Base-by-base conservation (phyloP, 257 asterid species). In the Solanum pinnatisectum region DNA sequence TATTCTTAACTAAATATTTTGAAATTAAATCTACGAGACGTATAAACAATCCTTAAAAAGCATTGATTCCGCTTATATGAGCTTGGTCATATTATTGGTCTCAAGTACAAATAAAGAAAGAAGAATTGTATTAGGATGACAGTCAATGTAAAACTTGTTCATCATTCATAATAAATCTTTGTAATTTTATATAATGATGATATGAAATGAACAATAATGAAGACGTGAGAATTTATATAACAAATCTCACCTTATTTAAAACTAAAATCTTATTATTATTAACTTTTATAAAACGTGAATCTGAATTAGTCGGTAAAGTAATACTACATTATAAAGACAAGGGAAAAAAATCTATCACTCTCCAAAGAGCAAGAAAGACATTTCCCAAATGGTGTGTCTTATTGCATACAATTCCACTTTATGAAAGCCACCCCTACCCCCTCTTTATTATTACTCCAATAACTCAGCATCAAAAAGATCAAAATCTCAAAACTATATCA, bases 331-430 rank as follows among this genome's bases (percentile, higher is more conserved):
- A 78, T 25, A 8, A 4, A 16, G 84, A 25, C 25, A 8, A 25
- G 9, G 40, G 13, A 0, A 1, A 0, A 12, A 52, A 52, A 52
- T 52, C 20, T 85, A 30, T 5, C 52, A 85, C 63, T 76, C 87
- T 6, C 84, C 70, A 88, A 33, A 84, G 85, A 60, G 83, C 92
- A 83, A 87, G 68, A 70, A 73, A 74, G 88, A 91, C 91, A 89
- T 4, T 12, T 25, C 39, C 25, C 73, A 68, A 68, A 4, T 79
- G 65, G 87, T 73, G 87, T 79, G 70, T 86, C 85, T 40, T 22
- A 7, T 65, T 89, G 63, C 90, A 42, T 90, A 84, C 68, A 82
- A 76, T 89, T 88, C 87, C 87, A 36, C 32, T 77, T 89, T 88
- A 88, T 91, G 77, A 79, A 87, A 87, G 91, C 87, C 88, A 85